Base-by-base conservation (phyloP, 1,284 basidiomycete genomes). In the Omphalotus olearius region DNA sequence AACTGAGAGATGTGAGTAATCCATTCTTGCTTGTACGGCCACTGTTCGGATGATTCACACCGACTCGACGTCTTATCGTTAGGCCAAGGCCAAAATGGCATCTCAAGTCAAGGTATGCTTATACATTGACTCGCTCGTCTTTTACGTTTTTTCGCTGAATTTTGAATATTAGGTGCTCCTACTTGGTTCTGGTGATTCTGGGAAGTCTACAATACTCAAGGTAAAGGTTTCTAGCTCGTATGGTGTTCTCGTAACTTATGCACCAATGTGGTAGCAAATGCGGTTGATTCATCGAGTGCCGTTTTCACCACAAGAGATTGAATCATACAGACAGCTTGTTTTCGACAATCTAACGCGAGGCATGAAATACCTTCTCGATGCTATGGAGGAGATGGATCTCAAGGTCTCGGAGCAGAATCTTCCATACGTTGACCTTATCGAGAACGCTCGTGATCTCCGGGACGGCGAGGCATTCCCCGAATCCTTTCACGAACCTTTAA, bases 151-250 rank as follows among this genome's bases (percentile, higher is more conserved):
- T 36, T 17, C 50, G 35, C 33, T 60, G 48, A 59, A 50, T 55
- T 48, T 20, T 25, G 3, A 16, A 17, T 25, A 35, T 17, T 57
- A 88, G 86, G 86, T 90, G n/a, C 75, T 97, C 49, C 76, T 98
- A 20, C 78, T 97, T 26, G 94, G 94, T 35, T 94, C 94, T 40
- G 94, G 94, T 35, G 94, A 96, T 64, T 91, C 88, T 28, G 94
- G 94, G 41, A 98, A 98, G 70, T 93, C 90, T 10, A 97, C 94
- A 4, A 78, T 94, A 59, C 79, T 94, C 65, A 93, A 93, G 75
- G 88, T 87, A 52, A 38, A 71, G 59, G 41, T 70, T 58, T n/a
- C 23, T 43, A 43, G 42, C 11, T 6, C 2, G n/a, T n/a, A 20
- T 6, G 20, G 11, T 47, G 16, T 23, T 23, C 47, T 43, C 40